These are phyloP conservation scores for Pythium brassicae DNA, from an alignment of 352 stramenopile species.

Conservation along the genomic window DNA sequence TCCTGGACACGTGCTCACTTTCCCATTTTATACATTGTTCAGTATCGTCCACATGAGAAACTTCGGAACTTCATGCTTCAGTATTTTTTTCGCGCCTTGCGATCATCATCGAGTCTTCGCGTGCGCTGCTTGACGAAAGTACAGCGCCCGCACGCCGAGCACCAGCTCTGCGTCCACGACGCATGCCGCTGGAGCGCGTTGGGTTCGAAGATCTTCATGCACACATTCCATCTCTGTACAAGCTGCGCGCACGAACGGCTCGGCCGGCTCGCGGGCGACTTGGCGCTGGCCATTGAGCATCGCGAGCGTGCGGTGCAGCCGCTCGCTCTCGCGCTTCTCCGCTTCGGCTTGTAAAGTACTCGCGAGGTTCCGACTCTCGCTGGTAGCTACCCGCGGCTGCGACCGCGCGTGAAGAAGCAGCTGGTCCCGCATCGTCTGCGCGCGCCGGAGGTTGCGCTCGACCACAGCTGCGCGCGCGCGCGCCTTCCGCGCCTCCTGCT, in stretches of 20 bases:
- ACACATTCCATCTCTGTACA: too few relatives aligned
- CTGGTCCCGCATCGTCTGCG: constrained; percentile 30
- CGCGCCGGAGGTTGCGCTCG: constrained; percentile 34
- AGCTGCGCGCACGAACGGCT: too few relatives aligned
- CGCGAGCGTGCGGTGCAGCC: not conserved
- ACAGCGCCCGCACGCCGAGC: constrained; percentile 24
- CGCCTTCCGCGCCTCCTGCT: constrained; percentile 24
- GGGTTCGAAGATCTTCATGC: not conserved
- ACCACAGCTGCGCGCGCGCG: constrained; percentile 31
- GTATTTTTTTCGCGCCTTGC: too few relatives aligned
- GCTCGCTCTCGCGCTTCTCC: constrained; percentile 1
- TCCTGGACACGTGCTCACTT: too few relatives aligned
- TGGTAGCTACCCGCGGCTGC: too few relatives aligned
- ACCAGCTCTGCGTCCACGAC: constrained; percentile 23
- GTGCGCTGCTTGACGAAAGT: constrained; percentile 18
- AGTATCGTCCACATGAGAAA: too few relatives aligned
- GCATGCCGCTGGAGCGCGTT: not conserved
- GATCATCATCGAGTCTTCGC: too few relatives aligned
- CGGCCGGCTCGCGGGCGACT: not conserved
- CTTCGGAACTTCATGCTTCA: too few relatives aligned
- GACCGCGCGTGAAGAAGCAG: not conserved
- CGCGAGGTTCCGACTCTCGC: not conserved
- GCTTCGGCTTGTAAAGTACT: not conserved
- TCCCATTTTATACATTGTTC: too few relatives aligned
- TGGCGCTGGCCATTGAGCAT: not conserved